phyloP scores from a whole-genome alignment of 768 basidiomycete species.

The Aureoboletus auriporus region DNA sequence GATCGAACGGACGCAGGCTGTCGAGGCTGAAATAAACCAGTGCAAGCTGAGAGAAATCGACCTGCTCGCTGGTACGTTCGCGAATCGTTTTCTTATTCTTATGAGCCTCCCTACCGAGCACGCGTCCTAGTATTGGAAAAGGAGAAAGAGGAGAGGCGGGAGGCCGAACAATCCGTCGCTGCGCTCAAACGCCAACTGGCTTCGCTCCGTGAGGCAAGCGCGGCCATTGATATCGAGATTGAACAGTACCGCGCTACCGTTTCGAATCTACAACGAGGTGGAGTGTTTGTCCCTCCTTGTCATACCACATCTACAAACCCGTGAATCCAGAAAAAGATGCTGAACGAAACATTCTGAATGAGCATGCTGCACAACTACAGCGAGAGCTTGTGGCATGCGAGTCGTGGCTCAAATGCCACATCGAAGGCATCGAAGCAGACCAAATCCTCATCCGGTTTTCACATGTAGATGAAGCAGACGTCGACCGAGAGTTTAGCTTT shows the following conservation, averaged over 20 bases:
- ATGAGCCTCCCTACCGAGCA: neutral
- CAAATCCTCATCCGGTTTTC: conserved; percentile 72
- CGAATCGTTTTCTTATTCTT: neutral
- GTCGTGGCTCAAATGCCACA: conserved; percentile 51
- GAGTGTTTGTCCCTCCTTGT: conserved; percentile 13
- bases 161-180: conserved; percentile 58
- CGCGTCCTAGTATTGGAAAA: conserved; percentile 49
- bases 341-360: conserved; percentile 54
- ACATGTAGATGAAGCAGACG: conserved; percentile 54
- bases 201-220: conserved; percentile 55
- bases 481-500: conserved; percentile 63
- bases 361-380: conserved; percentile 46
- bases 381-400: conserved; percentile 60
- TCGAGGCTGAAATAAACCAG: conserved; percentile 66
- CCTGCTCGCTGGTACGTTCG: conserved; percentile 65
- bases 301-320: neutral
- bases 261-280: conserved; percentile 63
- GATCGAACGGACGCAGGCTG: conserved; percentile 54
- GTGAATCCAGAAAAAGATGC: conserved; percentile 55
- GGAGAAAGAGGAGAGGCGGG: conserved; percentile 72
- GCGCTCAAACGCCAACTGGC: conserved; percentile 64
- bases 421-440: conserved; percentile 79
- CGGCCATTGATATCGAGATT: conserved; percentile 62
- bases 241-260: conserved; percentile 65
- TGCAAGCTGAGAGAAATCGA: conserved; percentile 80